Evolutionary conservation across 2,329 filamentous ascomycete species (phyloP).

Genomic region (Clarireedia hainanense): DNA sequence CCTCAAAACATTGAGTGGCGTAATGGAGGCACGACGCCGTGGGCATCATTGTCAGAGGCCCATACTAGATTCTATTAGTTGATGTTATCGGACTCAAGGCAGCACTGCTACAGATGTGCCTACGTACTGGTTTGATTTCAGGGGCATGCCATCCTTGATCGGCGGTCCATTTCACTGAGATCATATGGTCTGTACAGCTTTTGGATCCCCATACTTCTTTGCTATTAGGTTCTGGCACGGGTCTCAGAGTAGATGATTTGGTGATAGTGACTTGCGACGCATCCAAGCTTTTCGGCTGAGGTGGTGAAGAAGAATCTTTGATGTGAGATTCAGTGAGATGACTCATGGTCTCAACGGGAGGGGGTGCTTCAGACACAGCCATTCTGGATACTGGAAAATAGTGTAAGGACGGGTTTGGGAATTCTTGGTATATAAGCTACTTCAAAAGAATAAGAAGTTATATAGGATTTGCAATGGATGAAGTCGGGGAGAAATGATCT

Average conservation of each 20-base stretch:
- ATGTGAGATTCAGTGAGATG: background rate
- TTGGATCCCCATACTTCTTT: conserved; percentile 10
- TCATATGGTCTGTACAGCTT: conserved; percentile 70
- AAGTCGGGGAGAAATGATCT: too few relatives aligned
- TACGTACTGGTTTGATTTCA: conserved; percentile 61
- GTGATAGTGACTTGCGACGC: conserved; percentile 50
- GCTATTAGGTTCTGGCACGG: conserved; percentile 34
- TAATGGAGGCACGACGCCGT: conserved; percentile 13
- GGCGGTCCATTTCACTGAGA: conserved; percentile 60
- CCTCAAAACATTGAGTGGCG: conserved; percentile 15
- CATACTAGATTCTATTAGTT: background rate
- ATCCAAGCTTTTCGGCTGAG: conserved; percentile 35
- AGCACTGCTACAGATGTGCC: background rate
- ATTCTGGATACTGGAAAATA: background rate
- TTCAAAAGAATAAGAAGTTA: too few relatives aligned
- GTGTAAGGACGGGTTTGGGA: too few relatives aligned
- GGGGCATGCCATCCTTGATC: conserved; percentile 63
- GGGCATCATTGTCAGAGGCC: conserved; percentile 8
- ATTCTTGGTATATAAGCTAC: too few relatives aligned
- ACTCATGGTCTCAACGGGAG: background rate
- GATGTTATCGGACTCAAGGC: too few relatives aligned
- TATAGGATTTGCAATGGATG: too few relatives aligned
- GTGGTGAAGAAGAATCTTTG: background rate
- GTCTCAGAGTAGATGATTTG: conserved; percentile 38
- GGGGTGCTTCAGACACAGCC: background rate